These are phyloP conservation scores for Iris macrosiphon DNA, from an alignment of 106 monocot species.

Conservation along the genomic window DNA sequence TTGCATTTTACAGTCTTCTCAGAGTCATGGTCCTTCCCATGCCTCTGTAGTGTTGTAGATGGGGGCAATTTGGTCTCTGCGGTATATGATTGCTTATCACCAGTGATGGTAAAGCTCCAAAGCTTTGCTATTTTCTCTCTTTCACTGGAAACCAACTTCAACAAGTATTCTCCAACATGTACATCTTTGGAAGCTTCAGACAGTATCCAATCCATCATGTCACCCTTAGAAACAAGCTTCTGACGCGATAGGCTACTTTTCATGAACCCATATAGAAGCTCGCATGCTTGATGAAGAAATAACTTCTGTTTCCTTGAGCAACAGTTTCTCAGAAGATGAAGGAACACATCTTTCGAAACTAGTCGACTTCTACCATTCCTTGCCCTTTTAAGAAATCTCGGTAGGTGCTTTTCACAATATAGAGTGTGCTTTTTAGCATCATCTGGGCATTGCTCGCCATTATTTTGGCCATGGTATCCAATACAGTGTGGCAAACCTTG, in stretches of 20 bases:
- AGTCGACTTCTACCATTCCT: conserved; percentile 58
- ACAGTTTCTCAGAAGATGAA: conserved; percentile 49
- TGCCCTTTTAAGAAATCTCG: conserved; percentile 75
- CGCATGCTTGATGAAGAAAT: conserved; percentile 74
- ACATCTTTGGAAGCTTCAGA: conserved; percentile 65
- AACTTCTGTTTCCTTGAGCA: conserved; percentile 54
- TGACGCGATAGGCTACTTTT: conserved; percentile 52
- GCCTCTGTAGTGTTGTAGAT: conserved; percentile 2
- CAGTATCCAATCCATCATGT: conserved; percentile 44
- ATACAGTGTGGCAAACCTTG: conserved; percentile 45
- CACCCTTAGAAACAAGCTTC: conserved; percentile 27
- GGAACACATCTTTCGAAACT: conserved; percentile 81
- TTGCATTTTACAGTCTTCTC: conserved; percentile 56
- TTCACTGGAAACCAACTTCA: conserved; percentile 79
- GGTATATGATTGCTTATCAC: conserved; percentile 6
- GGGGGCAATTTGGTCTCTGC: conserved; percentile 20
- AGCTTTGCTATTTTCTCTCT: conserved; percentile 57
- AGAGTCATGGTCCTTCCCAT: conserved; percentile 8
- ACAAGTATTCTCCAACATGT: conserved; percentile 61
- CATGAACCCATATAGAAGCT: conserved; percentile 82
- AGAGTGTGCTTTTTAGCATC: conserved; percentile 54
- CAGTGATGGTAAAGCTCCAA: conserved; percentile 47
- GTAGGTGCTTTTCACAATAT: conserved; percentile 85
- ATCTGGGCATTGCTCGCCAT: conserved; percentile 46
- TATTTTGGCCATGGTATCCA: conserved; percentile 36